Percentiles rank a stretch among this genome's conserved stretches.
These are phyloP conservation scores for Tulasnella calospora DNA, from an alignment of 768 basidiomycete genomes.

Conservation along the genomic window DNA sequence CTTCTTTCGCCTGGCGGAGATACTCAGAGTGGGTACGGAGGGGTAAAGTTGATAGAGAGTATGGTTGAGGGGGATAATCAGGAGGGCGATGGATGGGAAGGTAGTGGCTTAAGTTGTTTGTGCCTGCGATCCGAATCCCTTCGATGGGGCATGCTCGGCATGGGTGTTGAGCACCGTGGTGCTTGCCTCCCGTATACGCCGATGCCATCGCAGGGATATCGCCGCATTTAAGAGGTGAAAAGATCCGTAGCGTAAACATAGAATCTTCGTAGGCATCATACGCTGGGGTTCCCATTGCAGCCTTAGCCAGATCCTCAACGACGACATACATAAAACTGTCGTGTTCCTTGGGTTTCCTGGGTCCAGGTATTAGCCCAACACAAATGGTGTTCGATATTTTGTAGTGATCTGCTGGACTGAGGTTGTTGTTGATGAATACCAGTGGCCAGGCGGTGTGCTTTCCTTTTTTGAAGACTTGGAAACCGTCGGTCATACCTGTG, in stretches of 20 bases:
- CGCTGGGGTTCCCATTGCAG: constrained; percentile 36
- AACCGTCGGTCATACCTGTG: constrained; percentile 36
- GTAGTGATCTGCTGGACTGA: constrained; percentile 37
- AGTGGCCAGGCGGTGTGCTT: constrained; percentile 42
- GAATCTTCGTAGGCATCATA: constrained; percentile 34
- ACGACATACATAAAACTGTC: constrained; percentile 41
- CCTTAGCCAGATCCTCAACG: constrained; percentile 38
- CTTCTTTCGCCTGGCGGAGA: background rate
- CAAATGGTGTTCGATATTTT: constrained; percentile 39
- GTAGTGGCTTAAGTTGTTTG: constrained; percentile 26
- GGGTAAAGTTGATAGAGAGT: background rate
- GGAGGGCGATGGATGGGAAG: no score
- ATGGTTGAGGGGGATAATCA: no score
- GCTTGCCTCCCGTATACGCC: constrained; percentile 41
- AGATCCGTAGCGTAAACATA: constrained; percentile 36
- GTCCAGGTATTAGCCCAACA: constrained; percentile 47
- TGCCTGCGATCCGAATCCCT: constrained; percentile 29
- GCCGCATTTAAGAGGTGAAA: constrained; percentile 33
- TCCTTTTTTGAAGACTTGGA: constrained; percentile 38
- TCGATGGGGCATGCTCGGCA: constrained; percentile 42
- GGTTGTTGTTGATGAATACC: constrained; percentile 43
- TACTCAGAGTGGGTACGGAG: background rate
- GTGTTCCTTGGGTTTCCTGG: constrained; percentile 41
- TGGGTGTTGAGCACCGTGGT: constrained; percentile 40
- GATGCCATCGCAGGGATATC: constrained; percentile 39